Evolutionary conservation across 331 rosid species (phyloP).

Genomic region (Cydonia oblonga): DNA sequence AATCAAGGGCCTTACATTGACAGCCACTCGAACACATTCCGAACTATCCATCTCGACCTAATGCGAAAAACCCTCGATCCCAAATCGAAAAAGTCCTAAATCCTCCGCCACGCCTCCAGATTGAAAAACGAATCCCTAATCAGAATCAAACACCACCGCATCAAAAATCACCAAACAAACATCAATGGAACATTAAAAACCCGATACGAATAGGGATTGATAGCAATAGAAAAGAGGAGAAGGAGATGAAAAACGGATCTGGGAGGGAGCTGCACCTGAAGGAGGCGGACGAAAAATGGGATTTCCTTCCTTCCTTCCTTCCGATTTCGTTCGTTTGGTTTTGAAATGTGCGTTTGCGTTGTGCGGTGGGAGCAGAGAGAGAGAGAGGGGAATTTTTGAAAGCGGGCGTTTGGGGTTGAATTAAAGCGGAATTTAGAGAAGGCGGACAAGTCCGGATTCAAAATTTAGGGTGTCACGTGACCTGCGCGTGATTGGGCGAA

Average conservation of each 20-base stretch:
- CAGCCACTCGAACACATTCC: slow-evolving; percentile 76
- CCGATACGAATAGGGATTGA: background rate
- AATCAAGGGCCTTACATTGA: slow-evolving; percentile 69
- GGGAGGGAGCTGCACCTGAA: background rate
- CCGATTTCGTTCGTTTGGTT: background rate
- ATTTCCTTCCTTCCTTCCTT: background rate
- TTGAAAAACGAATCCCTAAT: background rate
- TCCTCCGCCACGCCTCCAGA: background rate
- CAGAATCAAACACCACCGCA: background rate
- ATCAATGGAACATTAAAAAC: background rate
- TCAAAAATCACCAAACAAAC: background rate
- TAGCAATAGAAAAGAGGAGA: background rate
- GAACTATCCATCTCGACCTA: slow-evolving; percentile 39
- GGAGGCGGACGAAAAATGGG: background rate
- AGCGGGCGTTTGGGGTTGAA: slow-evolving; percentile 21
- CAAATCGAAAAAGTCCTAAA: slow-evolving; percentile 2
- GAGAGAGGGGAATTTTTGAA: slow-evolving; percentile 29
- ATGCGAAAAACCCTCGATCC: background rate
- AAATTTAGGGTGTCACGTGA: slow-evolving; percentile 36
- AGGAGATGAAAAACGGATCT: background rate
- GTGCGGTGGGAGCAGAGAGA: background rate
- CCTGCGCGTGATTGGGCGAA: slow-evolving; percentile 39
- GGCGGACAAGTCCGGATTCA: slow-evolving; percentile 64
- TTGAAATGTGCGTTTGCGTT: background rate
- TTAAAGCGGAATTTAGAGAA: slow-evolving; percentile 34